Conservation (phyloP, 805 yeast genomes). For the Myxozyma sirexii region DNA sequence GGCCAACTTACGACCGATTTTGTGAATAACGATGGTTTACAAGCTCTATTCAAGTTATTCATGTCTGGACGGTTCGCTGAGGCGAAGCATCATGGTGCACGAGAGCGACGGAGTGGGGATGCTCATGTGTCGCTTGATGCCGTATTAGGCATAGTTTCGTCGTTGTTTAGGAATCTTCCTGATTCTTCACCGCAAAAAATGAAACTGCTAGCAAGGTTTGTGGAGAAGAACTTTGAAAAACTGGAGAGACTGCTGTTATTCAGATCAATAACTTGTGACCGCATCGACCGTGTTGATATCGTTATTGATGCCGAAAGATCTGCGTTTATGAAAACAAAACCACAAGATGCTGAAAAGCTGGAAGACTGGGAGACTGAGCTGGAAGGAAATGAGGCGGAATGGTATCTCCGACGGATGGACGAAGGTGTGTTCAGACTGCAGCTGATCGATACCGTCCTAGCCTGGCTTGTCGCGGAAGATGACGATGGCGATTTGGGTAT, state of each 20-base stretch:
- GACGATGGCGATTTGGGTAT: constrained; percentile 28
- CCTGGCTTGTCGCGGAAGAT: constrained; percentile 36
- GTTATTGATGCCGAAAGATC: constrained; percentile 16
- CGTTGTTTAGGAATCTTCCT: constrained; percentile 32
- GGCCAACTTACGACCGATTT: constrained; percentile 20
- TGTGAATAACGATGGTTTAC: constrained; percentile 33
- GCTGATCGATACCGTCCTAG: constrained; percentile 28
- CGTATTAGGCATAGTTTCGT: constrained; percentile 32
- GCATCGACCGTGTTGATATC: constrained; percentile 13
- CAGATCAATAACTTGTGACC: constrained; percentile 8
- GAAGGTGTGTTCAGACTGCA: constrained; percentile 32
- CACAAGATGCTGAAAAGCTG: neutral
- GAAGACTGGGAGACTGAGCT: constrained; percentile 27
- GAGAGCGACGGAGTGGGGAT: constrained; percentile 13
- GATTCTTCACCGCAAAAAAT: constrained; percentile 30
- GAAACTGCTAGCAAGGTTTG: constrained; percentile 31
- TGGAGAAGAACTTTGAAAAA: constrained; percentile 33
- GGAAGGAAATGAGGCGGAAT: constrained; percentile 29
- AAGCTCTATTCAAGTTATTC: constrained; percentile 25
- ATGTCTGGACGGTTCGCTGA: constrained; percentile 28
- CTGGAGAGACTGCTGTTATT: constrained; percentile 16
- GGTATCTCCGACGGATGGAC: constrained; percentile 31
- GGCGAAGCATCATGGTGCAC: constrained; percentile 14
- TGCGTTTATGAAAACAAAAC: constrained; percentile 18
- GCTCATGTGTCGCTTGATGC: constrained; percentile 28